Conservation (phyloP, 441 rosid genomes). For the Adansonia rubrostipa region DNA sequence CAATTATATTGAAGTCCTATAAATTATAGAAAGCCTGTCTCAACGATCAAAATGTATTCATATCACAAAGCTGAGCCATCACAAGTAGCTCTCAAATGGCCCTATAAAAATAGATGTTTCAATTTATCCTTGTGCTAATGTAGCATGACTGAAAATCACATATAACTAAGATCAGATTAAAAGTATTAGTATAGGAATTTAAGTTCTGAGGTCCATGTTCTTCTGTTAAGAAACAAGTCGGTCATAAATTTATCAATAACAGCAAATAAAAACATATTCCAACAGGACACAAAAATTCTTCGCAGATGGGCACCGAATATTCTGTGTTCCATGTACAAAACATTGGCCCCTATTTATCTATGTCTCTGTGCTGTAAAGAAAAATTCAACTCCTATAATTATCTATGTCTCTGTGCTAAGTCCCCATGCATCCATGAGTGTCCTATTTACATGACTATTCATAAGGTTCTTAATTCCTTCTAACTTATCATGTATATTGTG, state of each 20-base stretch:
- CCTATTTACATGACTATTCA: too few species aligned
- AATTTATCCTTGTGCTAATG: neutral
- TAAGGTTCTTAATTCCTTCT: too few species aligned
- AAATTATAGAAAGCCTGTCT: neutral
- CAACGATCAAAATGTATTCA: neutral
- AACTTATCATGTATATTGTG: too few species aligned
- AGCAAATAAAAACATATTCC: neutral
- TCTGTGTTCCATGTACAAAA: slow-evolving; percentile 68
- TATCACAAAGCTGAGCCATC: neutral
- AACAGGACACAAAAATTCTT: slow-evolving; percentile 30
- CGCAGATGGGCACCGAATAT: slow-evolving; percentile 78
- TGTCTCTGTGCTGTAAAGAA: too few species aligned
- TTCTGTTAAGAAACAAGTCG: neutral
- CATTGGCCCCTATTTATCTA: slow-evolving; percentile 63
- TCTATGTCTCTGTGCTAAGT: too few species aligned
- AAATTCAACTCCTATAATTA: too few species aligned
- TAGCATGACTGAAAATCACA: neutral
- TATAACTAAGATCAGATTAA: neutral
- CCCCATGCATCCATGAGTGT: too few species aligned
- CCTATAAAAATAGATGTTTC: neutral
- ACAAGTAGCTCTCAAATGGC: neutral
- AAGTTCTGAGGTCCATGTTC: slow-evolving; percentile 10
- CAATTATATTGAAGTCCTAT: neutral
- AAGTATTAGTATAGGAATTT: neutral
- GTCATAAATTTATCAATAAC: slow-evolving; percentile 1